Evolutionary conservation across 345 rosid species (phyloP), one percentile per base, ranked within the genome.

Genomic region (Gossypium anomalum): DNA sequence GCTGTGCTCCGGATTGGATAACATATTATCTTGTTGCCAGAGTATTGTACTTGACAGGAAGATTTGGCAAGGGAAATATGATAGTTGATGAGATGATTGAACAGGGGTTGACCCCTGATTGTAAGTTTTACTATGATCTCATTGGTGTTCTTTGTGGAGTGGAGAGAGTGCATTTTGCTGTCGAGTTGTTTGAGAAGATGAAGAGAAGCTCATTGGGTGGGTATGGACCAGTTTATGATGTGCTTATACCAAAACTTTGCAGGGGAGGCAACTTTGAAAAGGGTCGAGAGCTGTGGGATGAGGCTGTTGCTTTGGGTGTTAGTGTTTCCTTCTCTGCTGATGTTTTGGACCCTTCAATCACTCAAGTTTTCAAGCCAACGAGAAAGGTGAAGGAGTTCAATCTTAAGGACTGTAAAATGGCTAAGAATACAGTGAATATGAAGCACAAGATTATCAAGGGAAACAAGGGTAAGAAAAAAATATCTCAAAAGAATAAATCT

Each of bases 121-220:
- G 69, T 22, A 90, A 79, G 82, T 92, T 94, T 77, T 94, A 86
- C 62, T 85, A 87, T 75, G 92, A 90, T 75, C 80, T 92, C 76
- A 84, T 89, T n/a, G 94, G 96, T 25, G 61, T 94, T 71, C 94
- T 94, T 11, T 94, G 94, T 41, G 97, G 93, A 23, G 94, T 90
- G 0, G 84, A 90, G 77, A 83, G 97, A 74, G 85, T 89, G 53
- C 86, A 86, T 73, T 86, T 86, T 62, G 97, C 91, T 19, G 83
- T 92, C 14, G 87, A 86, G 44, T 57, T 94, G 82, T 90, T 94
- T 56, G 90, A 90, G 12, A 80, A 75, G 72, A 94, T 92, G 97
- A 92, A 90, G 84, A 84, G 76, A 79, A 80, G 77, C 71, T 80
- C 78, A 2, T 52, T 88, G 79, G 87, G 91, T 61, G 89, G 91